Evolutionary conservation across 768 basidiomycete species (phyloP).

Genomic region (Porphyrellus cyaneotinctus): DNA sequence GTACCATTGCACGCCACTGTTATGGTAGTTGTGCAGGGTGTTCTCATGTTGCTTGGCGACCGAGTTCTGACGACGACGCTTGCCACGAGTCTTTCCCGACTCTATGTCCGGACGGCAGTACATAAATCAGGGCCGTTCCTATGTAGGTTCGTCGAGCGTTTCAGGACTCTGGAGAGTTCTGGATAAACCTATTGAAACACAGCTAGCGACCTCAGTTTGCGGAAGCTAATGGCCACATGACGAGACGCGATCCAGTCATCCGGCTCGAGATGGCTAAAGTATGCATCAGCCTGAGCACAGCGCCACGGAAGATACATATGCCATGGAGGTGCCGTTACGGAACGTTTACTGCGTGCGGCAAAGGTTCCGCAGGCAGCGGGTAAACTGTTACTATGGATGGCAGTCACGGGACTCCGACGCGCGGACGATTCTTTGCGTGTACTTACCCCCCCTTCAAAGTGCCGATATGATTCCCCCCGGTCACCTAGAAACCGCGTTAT

Average conservation of each 20-base stretch:
- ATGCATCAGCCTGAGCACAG: neutral
- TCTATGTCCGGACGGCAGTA: too few species aligned
- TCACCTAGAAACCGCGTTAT: conserved; percentile 7
- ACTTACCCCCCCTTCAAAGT: too few species aligned
- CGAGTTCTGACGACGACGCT: neutral
- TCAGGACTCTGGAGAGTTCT: neutral
- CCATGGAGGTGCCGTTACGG: neutral
- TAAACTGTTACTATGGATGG: neutral
- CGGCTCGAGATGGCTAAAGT: neutral
- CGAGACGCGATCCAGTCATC: neutral
- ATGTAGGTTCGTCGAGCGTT: neutral
- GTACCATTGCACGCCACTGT: neutral
- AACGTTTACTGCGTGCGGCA: neutral
- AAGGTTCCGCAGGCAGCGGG: neutral
- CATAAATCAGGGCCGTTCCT: neutral
- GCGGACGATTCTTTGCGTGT: too few species aligned
- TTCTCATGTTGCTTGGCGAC: too few species aligned
- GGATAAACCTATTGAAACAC: neutral
- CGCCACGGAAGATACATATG: neutral
- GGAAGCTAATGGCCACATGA: neutral
- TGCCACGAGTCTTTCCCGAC: neutral
- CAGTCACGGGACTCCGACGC: too few species aligned
- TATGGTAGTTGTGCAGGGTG: too few species aligned
- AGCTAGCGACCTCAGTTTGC: neutral
- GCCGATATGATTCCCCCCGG: too few species aligned